Evolutionary conservation across 768 basidiomycete genomes (phyloP).

Genomic region (Xanthoconium purpureum): DNA sequence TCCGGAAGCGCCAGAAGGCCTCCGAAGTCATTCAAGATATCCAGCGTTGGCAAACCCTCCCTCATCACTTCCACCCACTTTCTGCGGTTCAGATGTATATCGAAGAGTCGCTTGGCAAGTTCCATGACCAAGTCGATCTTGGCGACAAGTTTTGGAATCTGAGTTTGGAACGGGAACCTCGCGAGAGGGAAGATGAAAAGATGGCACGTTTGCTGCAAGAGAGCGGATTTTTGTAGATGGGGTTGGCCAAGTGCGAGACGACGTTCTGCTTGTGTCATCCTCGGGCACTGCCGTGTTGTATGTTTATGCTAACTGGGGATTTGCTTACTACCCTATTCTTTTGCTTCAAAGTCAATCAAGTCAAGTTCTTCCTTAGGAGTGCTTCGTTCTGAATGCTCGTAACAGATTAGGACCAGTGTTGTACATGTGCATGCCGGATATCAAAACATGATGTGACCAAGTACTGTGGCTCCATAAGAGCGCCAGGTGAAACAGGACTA

Average conservation of each 20-base stretch:
- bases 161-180: constrained; percentile 84
- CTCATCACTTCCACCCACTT: constrained; percentile 80
- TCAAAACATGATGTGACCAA: neutral
- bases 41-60: constrained; percentile 89
- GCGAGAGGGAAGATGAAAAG: constrained; percentile 95
- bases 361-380: neutral
- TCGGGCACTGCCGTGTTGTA: constrained; percentile 22
- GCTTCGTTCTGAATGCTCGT: neutral
- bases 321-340: constrained; percentile 11
- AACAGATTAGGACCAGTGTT: neutral
- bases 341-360: neutral
- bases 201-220: constrained; percentile 89
- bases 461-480: no score
- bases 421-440: neutral
- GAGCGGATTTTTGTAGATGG: constrained; percentile 71
- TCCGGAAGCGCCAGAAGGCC: constrained; percentile 90
- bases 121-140: constrained; percentile 62
- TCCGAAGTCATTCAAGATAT: constrained; percentile 98
- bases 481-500: no score
- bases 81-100: constrained; percentile 69
- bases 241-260: neutral
- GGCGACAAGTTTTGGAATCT: constrained; percentile 82
- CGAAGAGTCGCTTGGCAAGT: constrained; percentile 72
- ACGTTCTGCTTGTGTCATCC: constrained; percentile 3
- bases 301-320: constrained; percentile 11